Evolutionary conservation across 2,329 filamentous ascomycete species (phyloP).

Genomic region (Penicillium palitans): DNA sequence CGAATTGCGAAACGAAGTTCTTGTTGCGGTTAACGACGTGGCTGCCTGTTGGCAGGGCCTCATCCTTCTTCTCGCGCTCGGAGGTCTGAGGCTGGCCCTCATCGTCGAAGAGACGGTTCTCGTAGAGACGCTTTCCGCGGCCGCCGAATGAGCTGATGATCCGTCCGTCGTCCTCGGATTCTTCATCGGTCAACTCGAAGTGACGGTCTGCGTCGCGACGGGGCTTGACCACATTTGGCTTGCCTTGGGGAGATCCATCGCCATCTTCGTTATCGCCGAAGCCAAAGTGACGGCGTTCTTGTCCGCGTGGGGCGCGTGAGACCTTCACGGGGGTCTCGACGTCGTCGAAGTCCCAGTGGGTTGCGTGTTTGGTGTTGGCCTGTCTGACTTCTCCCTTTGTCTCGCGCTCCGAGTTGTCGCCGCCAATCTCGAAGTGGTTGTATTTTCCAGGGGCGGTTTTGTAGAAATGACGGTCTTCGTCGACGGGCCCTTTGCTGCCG

Average conservation of each 20-base stretch:
- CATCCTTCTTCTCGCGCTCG: constrained; percentile 29
- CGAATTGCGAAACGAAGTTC: constrained; percentile 76
- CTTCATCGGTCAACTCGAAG: constrained; percentile 80
- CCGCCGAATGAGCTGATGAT: constrained; percentile 59
- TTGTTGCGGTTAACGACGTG: constrained; percentile 73
- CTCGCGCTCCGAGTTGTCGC: constrained; percentile 31
- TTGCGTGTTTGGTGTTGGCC: constrained; percentile 55
- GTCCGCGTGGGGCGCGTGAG: constrained; percentile 61
- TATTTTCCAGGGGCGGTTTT: constrained; percentile 77
- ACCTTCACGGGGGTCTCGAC: constrained; percentile 81
- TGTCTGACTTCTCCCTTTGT: constrained; percentile 30
- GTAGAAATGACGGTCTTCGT: constrained; percentile 39
- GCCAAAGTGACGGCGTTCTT: constrained; percentile 72
- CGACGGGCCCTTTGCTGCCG: neutral
- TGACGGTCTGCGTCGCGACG: constrained; percentile 79
- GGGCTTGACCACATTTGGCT: constrained; percentile 61
- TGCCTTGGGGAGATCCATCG: constrained; percentile 45
- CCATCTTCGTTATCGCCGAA: constrained; percentile 69
- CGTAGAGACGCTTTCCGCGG: constrained; percentile 70
- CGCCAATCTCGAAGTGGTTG: constrained; percentile 58
- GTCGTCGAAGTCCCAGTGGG: constrained; percentile 86
- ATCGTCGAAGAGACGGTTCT: constrained; percentile 70
- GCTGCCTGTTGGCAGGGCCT: constrained; percentile 65
- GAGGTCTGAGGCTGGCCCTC: constrained; percentile 56
- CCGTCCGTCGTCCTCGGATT: constrained; percentile 47